Evolutionary conservation across 2,329 filamentous ascomycete species (phyloP), one percentile per base, ranked within the genome.

Genomic region (Colletotrichum sojae): DNA sequence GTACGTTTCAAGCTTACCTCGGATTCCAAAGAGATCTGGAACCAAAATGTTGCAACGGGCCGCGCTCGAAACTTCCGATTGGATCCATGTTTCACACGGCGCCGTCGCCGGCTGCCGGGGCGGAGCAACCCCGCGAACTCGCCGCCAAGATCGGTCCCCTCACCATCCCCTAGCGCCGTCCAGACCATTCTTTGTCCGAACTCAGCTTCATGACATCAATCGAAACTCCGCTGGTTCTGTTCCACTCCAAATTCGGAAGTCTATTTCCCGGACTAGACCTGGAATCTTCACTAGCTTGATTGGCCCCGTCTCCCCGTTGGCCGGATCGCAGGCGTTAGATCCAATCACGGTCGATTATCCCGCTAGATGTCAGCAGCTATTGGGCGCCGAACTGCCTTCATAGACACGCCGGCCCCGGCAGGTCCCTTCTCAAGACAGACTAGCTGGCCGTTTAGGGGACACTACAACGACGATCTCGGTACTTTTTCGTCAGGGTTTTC

Each of bases 291-390:
- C 8, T 12, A 31, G 13, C 52, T 39, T 54, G 31, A 6, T 20
- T 20, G 43, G 51, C 12, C 15, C 48, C n/a, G 27, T 40, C 36
- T 53, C 27, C 46, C 53, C 60, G 61, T 51, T 51, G 48, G 22
- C 52, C 45, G 18, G 36, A 25, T 36, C 15, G 12, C 64, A 25
- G 36, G 15, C 10, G n/a, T 27, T 4, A 6, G 40, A 12, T 4
- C 54, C 66, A 59, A 69, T 51, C 49, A n/a, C 1, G 15, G 16
- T 6, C 1, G 49, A 13, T 18, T 10, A 15, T 48, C 10, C 13
- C 13, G 18, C 20, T 16, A 12, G 57, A 2, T 22, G 16, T 39
- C 36, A 54, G 51, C 39, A 49, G 43, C 16, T 0, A 48, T 18
- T 58, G 55, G 31, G 6, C 31, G 31, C 31, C 31, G 9, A 8